phyloP scores from a whole-genome alignment of 306 rosid species.

The Dryas drummondii region DNA sequence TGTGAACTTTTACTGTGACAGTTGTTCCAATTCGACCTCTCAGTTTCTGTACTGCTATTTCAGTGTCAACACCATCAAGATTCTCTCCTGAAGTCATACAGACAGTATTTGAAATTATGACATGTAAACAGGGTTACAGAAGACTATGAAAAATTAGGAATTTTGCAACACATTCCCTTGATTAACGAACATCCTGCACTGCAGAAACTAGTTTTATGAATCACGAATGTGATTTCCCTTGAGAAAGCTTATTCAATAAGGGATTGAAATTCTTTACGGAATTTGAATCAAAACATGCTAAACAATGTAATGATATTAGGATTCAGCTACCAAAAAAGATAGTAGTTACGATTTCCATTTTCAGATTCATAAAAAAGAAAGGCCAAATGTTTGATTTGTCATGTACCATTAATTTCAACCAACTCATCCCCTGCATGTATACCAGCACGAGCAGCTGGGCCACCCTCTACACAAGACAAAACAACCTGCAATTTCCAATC shows the following conservation, averaged over 20 bases:
- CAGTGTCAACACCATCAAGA: constrained; percentile 78
- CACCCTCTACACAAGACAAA: constrained; percentile 74
- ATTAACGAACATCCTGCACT: not conserved
- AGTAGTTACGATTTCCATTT: not conserved
- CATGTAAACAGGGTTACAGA: not conserved
- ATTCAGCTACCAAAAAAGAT: not conserved
- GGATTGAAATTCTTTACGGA: not conserved
- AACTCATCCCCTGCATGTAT: constrained; percentile 91
- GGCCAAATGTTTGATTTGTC: constrained; percentile 10
- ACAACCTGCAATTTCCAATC: constrained; percentile 59
- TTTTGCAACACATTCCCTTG: not conserved
- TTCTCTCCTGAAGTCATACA: constrained; percentile 57
- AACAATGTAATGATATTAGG: not conserved
- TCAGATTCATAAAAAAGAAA: not conserved
- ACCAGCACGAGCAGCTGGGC: constrained; percentile 98
- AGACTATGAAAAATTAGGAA: not conserved
- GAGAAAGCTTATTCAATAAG: not conserved
- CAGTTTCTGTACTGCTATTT: constrained; percentile 78
- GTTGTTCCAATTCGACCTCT: constrained; percentile 91
- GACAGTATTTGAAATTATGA: constrained; percentile 22
- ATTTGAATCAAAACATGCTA: not conserved
- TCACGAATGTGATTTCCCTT: not conserved
- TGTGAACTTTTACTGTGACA: constrained; percentile 70
- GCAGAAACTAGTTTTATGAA: not conserved
- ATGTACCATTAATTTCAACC: constrained; percentile 86